Base-by-base conservation (phyloP, 345 rosid genomes). In the Eucalyptus viminalis region DNA sequence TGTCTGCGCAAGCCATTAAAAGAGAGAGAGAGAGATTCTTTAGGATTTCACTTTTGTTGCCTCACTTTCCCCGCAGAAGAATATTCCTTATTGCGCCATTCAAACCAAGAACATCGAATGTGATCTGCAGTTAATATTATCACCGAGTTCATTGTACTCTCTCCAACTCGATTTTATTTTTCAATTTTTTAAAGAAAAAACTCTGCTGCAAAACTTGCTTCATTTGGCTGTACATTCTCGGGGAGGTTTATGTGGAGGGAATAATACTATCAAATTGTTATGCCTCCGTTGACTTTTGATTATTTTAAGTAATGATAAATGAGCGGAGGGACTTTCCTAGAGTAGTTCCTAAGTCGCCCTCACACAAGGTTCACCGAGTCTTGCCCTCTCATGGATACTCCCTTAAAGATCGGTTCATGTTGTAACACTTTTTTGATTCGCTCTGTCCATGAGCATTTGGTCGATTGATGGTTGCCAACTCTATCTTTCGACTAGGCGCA, bases 391-490 rank as follows among this genome's bases (percentile, higher is more conserved):
- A 0, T 56, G 29, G 27, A 22, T 56, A 24, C 62, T 56, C 62
- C 62, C 29, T 22, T 56, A 56, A 13, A 0, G 13, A 24, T 56
- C 27, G 29, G 62, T 22, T 24, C 6, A 24, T 56, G 29, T 56
- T 56, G 62, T 24, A 56, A 10, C 13, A 9, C 13, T 24, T 56
- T 24, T 24, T 56, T 56, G 13, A 24, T 56, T 56, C 1, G 6
- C 2, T 56, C 6, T 2, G 0, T 56, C 27, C 3, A 56, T 56
- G 62, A 22, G 6, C 13, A 22, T 13, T 4, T 2, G 11, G 29
- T 56, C 62, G 6, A 56, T 1, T 9, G 12, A 56, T 22, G 27
- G 3, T 56, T 22, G 62, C 62, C 29, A 56, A 24, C 62, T 24
- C 62, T 24, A 56, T 56, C 62, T 56, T 56, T 24, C 6, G 27